A percentile compares a stretch with the other conserved stretches of the same genome.
Evolutionary conservation across 2,329 filamentous ascomycete genomes (phyloP).

Genomic region (Corniculantispora saksenae): DNA sequence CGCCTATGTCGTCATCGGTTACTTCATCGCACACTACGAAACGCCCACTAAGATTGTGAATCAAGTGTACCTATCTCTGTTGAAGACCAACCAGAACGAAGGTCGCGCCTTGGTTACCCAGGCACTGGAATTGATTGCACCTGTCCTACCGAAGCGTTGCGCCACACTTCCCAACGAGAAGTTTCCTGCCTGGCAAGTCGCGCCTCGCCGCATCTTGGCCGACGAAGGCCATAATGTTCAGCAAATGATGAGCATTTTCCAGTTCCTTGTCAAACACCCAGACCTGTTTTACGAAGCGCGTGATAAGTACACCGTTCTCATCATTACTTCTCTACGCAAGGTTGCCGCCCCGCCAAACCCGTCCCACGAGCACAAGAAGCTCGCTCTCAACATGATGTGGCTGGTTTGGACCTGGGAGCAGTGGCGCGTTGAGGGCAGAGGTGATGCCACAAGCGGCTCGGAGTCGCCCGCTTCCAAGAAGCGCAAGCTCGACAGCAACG

Average conservation of each 20-base stretch:
- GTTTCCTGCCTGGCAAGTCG: slow-evolving; percentile 84
- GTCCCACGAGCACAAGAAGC: slow-evolving; percentile 87
- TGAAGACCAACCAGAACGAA: slow-evolving; percentile 94
- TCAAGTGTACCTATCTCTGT: slow-evolving; percentile 88
- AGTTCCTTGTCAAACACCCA: slow-evolving; percentile 90
- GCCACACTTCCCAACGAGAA: slow-evolving; percentile 66
- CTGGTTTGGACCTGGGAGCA: slow-evolving; percentile 94
- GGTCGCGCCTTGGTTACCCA: slow-evolving; percentile 90
- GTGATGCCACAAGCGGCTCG: slow-evolving; percentile 43
- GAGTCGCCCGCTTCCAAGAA: slow-evolving; percentile 76
- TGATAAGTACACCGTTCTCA: slow-evolving; percentile 85
- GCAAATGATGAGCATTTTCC: slow-evolving; percentile 95
- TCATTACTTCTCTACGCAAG: slow-evolving; percentile 86
- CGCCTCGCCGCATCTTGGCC: slow-evolving; percentile 84
- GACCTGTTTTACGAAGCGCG: slow-evolving; percentile 93
- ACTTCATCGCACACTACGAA: slow-evolving; percentile 96
- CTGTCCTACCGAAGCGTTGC: slow-evolving; percentile 84
- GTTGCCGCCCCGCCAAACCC: slow-evolving; percentile 81
- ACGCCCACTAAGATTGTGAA: slow-evolving; percentile 94
- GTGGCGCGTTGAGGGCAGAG: slow-evolving; percentile 67
- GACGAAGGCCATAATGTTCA: slow-evolving; percentile 95
- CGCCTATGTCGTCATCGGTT: slow-evolving; percentile 93
- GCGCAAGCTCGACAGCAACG: slow-evolving; percentile 68
- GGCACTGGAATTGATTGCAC: slow-evolving; percentile 91
- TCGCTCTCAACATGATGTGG: slow-evolving; percentile 87